Conservation (phyloP, 2,329 filamentous ascomycete species). For the Mycosphaerella sp. region DNA sequence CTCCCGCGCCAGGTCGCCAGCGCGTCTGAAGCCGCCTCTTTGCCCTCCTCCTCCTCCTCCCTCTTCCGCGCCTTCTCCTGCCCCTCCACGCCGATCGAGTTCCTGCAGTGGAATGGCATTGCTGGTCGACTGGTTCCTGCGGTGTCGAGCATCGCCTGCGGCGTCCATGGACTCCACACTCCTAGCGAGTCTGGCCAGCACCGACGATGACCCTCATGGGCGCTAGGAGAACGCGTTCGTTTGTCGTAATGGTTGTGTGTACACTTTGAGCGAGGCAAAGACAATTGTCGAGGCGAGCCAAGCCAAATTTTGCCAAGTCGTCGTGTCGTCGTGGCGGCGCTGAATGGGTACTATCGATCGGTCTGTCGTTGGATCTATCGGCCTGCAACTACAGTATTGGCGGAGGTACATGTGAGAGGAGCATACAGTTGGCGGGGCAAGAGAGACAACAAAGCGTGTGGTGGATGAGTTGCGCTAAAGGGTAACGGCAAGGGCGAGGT, state of each 20-base stretch:
- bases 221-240: neutral
- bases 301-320: too few relatives aligned
- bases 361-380: too few relatives aligned
- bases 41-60: neutral
- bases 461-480: too few relatives aligned
- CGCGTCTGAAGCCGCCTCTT: constrained; percentile 10
- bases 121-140: constrained; percentile 44
- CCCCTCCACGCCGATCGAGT: constrained; percentile 29
- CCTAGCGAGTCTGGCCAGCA: neutral
- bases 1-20: constrained; percentile 27
- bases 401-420: too few relatives aligned
- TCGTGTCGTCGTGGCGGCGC: too few relatives aligned
- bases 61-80: constrained; percentile 18
- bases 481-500: too few relatives aligned
- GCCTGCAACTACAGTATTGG: too few relatives aligned
- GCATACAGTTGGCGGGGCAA: too few relatives aligned
- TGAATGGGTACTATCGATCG: too few relatives aligned
- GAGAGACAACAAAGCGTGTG: too few relatives aligned
- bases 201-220: neutral
- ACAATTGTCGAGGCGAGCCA: too few relatives aligned
- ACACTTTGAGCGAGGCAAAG: neutral
- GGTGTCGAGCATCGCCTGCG: constrained; percentile 27
- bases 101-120: constrained; percentile 65
- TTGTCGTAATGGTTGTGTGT: neutral
- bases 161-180: constrained; percentile 1